These are phyloP conservation scores for Linnemannia elongata DNA, from an alignment of 192 early-diverging fungal genomes.

Conservation along the genomic window DNA sequence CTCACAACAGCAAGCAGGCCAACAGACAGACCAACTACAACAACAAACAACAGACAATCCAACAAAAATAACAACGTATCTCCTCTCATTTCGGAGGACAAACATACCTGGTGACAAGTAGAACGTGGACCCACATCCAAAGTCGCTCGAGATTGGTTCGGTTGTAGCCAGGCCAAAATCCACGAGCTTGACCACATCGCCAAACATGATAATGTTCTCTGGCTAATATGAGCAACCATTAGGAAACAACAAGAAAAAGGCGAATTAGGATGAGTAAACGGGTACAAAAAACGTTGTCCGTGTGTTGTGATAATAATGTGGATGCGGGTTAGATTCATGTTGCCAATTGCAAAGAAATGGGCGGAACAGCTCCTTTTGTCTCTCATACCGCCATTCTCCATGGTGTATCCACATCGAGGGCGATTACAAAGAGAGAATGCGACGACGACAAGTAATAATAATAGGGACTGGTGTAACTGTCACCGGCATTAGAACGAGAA, in stretches of 20 bases:
- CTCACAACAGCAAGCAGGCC: not conserved
- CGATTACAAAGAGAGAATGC: not conserved
- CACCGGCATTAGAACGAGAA: not conserved
- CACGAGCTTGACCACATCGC: conserved; percentile 82
- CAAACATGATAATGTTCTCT: conserved; percentile 82
- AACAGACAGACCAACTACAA: not conserved
- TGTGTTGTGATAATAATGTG: not conserved
- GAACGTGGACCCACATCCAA: conserved; percentile 74
- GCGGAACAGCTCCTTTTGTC: not conserved
- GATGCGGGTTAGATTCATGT: not conserved
- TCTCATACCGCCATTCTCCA: not conserved
- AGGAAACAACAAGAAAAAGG: not conserved
- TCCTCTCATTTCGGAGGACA: not conserved
- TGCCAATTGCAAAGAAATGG: not conserved
- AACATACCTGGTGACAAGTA: conserved; percentile 69
- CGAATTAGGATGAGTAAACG: not conserved
- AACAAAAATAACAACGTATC: not conserved
- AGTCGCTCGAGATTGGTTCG: conserved; percentile 75
- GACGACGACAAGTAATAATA: not conserved
- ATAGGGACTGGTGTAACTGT: not conserved
- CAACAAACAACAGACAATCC: not conserved
- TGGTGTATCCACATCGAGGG: not conserved
- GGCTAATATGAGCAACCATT: conserved; percentile 59
- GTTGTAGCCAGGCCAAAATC: conserved; percentile 95
- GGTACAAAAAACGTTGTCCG: not conserved